Base-by-base conservation (phyloP, 2,329 filamentous ascomycete genomes). In the Neofusicoccum umdonicola region DNA sequence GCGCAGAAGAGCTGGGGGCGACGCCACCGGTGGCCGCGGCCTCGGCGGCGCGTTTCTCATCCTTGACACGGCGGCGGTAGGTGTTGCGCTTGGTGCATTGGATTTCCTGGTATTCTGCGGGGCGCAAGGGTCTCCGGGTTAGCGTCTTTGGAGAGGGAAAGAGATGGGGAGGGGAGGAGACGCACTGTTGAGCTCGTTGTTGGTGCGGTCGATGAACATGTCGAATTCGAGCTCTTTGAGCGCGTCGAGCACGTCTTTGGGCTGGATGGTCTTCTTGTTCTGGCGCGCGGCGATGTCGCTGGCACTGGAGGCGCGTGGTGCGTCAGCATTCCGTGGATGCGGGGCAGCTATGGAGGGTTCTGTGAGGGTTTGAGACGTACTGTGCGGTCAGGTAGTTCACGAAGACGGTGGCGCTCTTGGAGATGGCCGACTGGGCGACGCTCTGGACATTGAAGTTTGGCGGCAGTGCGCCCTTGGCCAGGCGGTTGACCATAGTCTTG, bases 381-480 rank as follows among this genome's bases (percentile, higher is more conserved):
- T 88, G 85, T 67, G 87, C 85, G 50, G 90, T 88, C 37, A 95
- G 81, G 75, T 93, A 91, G 78, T 87, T 94, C 70, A 95, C 89
- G 72, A 95, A 95, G 0, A 95, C 88, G 1, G 90, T 93, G 7
- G 91, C 89, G 76, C 90, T 90, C 79, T 93, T 93, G 69, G 87
- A 90, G 80, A 95, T 84, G 9, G 91, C 91, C 60, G 92, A 79
- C 63, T 93, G 85, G 47, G 91, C 91, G 79, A 93, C 92, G 72
- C 88, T 91, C 75, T 94, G 90, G 56, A 94, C 91, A 77, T 92
- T 90, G 4, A 91, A 93, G 74, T 93, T 93, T 5, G 90, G 84
- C 0, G 91, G 91, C 4, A 95, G 81, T 5, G 92, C 90, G 45
- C 90, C 89, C 79, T 94, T 94, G 45, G 90, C 90, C 39, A 95